These are phyloP conservation scores for Didymella arachidicola DNA, from an alignment of 2,329 filamentous ascomycete species.

Conservation along the genomic window DNA sequence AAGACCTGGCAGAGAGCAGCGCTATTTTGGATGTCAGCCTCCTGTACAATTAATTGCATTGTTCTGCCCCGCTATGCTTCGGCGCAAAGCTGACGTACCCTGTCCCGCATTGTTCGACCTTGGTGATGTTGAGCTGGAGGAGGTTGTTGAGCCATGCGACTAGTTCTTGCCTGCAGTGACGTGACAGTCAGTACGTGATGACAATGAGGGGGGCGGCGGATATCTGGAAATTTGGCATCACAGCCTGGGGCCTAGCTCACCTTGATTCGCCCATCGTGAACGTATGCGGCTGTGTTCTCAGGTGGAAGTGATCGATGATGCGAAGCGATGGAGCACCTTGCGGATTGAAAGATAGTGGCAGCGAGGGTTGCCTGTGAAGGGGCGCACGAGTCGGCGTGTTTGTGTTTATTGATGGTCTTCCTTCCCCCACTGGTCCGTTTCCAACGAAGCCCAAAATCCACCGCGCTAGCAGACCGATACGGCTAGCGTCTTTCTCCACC, in stretches of 20 bases:
- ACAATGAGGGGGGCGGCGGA: slow-evolving; percentile 30
- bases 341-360: slow-evolving; percentile 11
- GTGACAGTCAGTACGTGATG: slow-evolving; percentile 30
- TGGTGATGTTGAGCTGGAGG: slow-evolving; percentile 95
- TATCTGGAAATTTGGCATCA: slow-evolving; percentile 27
- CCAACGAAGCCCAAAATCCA: slow-evolving; percentile 29
- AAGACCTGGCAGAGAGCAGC: slow-evolving; percentile 97
- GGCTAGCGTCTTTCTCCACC: slow-evolving; percentile 4
- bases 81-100: slow-evolving; percentile 68
- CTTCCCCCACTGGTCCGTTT: slow-evolving; percentile 10
- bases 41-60: slow-evolving; percentile 2
- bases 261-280: slow-evolving; percentile 69
- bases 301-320: slow-evolving; percentile 13
- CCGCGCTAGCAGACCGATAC: slow-evolving; percentile 23
- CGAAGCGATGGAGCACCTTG: slow-evolving; percentile 14
- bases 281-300: slow-evolving; percentile 15
- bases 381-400: slow-evolving; percentile 23
- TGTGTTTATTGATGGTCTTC: slow-evolving; percentile 41
- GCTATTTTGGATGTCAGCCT: slow-evolving; percentile 58
- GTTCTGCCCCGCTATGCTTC: slow-evolving; percentile 7
- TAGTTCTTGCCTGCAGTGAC: slow-evolving; percentile 80
- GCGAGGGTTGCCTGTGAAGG: slow-evolving; percentile 9
- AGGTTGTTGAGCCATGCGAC: slow-evolving; percentile 97
- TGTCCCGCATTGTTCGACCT: slow-evolving; percentile 98
- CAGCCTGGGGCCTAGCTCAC: slow-evolving; percentile 49